Evolutionary conservation across 2,329 filamentous ascomycete species (phyloP), one percentile per base, ranked within the genome.

Genomic region (Fusarium mangiferae): DNA sequence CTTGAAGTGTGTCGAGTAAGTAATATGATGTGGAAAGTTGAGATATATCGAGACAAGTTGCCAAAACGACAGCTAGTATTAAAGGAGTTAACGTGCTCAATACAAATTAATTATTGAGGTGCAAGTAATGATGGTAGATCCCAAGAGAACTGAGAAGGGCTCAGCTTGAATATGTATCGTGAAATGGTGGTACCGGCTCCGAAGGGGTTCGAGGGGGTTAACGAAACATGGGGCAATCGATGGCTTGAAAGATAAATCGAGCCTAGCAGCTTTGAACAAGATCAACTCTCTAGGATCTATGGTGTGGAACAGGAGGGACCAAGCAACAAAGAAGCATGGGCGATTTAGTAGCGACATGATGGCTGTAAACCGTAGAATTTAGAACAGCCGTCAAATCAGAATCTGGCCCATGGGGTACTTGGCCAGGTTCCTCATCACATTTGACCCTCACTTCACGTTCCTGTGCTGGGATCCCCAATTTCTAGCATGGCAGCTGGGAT

Each of bases 161-260:
- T 73, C 70, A 65, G 70, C 72, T 69, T 77, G 68, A 70, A 80
- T 80, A 80, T 78, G 80, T 80, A 81, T 78, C 74, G 68, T 74
- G 63, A 74, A 76, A 71, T 75, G 68, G 74, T 73, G 59, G 76
- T 68, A 70, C 60, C 26, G 30, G 55, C 45, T 66, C 70, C 59
- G 72, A 71, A 77, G 77, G 77, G 72, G 69, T 75, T 76, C 68
- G 77, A 81, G 80, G 79, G 80, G 79, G 77, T 73, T 73, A 77
- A 75, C 77, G 76, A 79, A 78, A 78, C 80, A 78, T 78, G 75
- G 77, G 77, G 75, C 77, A 77, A 76, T 78, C 77, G 78, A 79
- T 77, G 80, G 81, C 74, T 78, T 77, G 75, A 79, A 81, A 80
- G 79, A 81, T 80, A 80, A 82, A 82, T 80, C 80, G 78, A 81